These are phyloP conservation scores for Penicillium herquei DNA, from an alignment of 495 filamentous ascomycete genomes.

Conservation along the genomic window DNA sequence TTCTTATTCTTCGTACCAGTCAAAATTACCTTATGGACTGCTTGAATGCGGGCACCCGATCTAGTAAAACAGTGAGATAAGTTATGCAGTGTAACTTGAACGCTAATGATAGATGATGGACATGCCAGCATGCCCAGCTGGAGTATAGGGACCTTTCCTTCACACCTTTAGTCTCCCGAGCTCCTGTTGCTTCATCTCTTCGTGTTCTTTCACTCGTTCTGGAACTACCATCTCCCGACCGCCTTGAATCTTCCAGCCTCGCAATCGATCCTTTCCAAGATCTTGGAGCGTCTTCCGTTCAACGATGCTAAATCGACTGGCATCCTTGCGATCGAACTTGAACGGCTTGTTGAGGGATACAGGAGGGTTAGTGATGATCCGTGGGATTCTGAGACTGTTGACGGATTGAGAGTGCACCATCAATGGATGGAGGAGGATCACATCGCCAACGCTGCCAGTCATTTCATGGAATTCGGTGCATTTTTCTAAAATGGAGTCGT, in stretches of 20 bases:
- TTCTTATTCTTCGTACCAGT: too few species aligned
- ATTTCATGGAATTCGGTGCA: constrained; percentile 62
- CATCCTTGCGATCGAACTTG: constrained; percentile 59
- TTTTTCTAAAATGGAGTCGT: constrained; percentile 45
- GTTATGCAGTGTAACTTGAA: too few species aligned
- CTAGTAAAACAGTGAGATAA: neutral
- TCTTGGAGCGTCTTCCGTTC: constrained; percentile 63
- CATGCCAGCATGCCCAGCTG: neutral
- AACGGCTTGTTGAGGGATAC: constrained; percentile 64
- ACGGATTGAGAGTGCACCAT: constrained; percentile 67
- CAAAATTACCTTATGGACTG: too few species aligned
- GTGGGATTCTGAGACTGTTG: constrained; percentile 56
- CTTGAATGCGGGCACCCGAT: neutral
- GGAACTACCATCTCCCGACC: constrained; percentile 51
- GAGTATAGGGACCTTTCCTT: neutral
- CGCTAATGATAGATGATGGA: too few species aligned
- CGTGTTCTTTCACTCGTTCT: constrained; percentile 35
- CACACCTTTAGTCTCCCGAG: constrained; percentile 13
- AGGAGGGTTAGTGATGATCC: constrained; percentile 73
- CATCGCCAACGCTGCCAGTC: constrained; percentile 63
- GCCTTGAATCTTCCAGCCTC: constrained; percentile 60
- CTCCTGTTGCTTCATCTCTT: constrained; percentile 41
- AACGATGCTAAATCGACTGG: constrained; percentile 59
- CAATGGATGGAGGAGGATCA: constrained; percentile 69
- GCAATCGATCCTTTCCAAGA: constrained; percentile 56